Conservation (phyloP, 148 eudicot species). For the Amaranthus palmeri region DNA sequence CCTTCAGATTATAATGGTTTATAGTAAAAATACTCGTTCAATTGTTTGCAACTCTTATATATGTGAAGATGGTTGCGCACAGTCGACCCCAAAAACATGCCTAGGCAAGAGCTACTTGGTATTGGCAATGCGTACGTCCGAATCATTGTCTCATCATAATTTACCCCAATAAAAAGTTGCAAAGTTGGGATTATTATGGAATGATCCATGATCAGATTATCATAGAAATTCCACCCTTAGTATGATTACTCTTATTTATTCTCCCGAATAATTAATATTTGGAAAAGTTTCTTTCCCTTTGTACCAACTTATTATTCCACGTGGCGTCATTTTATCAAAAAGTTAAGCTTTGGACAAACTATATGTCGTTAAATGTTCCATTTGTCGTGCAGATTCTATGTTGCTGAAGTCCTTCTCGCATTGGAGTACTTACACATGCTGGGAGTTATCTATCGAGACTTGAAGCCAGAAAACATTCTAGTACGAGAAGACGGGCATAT, state of each 20-base stretch:
- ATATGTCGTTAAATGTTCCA: background rate
- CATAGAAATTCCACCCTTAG: background rate
- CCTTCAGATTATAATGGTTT: too few relatives aligned
- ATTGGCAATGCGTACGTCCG: too few relatives aligned
- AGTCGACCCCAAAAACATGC: too few relatives aligned
- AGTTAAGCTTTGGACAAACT: background rate
- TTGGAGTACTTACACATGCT: constrained; percentile 99
- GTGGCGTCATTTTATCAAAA: background rate
- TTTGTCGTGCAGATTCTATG: constrained; percentile 64
- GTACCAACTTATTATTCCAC: too few relatives aligned
- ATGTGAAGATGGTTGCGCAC: too few relatives aligned
- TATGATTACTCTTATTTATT: background rate
- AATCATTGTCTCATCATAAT: too few relatives aligned
- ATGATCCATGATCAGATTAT: background rate
- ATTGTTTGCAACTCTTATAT: too few relatives aligned
- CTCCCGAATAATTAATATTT: background rate
- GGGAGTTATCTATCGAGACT: constrained; percentile 90
- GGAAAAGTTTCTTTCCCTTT: too few relatives aligned
- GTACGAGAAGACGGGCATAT: constrained; percentile 96
- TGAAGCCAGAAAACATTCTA: constrained; percentile 90
- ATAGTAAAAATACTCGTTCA: too few relatives aligned
- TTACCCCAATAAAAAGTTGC: too few relatives aligned
- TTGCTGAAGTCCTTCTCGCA: constrained; percentile 84
- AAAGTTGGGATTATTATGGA: too few relatives aligned
- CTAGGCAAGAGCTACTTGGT: too few relatives aligned